phyloP scores from a whole-genome alignment of 257 asterid species.

The Ligustrum vulgare region DNA sequence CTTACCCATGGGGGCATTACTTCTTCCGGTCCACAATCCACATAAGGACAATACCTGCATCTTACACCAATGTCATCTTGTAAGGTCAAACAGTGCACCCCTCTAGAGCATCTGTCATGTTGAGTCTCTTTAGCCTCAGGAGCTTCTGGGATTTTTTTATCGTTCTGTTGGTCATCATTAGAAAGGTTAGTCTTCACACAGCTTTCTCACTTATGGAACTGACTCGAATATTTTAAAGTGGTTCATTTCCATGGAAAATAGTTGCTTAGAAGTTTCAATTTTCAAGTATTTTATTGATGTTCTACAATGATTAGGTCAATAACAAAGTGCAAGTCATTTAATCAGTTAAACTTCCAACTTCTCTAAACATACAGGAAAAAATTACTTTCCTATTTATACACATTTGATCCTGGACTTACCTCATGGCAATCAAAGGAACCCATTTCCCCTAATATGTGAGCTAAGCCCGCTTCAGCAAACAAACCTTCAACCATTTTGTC shows the following conservation, averaged over 20 bases:
- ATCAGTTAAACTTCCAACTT: neutral
- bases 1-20: slow-evolving; percentile 40
- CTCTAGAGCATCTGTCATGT: neutral
- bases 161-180: neutral
- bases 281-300: neutral
- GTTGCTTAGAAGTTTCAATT: neutral
- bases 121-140: neutral
- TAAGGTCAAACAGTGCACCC: neutral
- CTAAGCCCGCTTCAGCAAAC: neutral
- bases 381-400: neutral
- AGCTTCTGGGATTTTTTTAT: neutral
- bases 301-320: neutral
- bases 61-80: neutral
- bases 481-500: neutral
- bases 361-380: too few relatives aligned
- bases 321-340: neutral
- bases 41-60: neutral
- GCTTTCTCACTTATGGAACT: neutral
- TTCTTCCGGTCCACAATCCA: neutral
- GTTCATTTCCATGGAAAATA: neutral
- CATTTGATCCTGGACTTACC: neutral
- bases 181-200: neutral
- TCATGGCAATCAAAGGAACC: neutral
- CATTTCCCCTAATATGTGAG: neutral
- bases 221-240: neutral